Evolutionary conservation across 176 grass and related monocot species (phyloP), one percentile per base, ranked within the genome.

Genomic region (Metroxylon sagu): DNA sequence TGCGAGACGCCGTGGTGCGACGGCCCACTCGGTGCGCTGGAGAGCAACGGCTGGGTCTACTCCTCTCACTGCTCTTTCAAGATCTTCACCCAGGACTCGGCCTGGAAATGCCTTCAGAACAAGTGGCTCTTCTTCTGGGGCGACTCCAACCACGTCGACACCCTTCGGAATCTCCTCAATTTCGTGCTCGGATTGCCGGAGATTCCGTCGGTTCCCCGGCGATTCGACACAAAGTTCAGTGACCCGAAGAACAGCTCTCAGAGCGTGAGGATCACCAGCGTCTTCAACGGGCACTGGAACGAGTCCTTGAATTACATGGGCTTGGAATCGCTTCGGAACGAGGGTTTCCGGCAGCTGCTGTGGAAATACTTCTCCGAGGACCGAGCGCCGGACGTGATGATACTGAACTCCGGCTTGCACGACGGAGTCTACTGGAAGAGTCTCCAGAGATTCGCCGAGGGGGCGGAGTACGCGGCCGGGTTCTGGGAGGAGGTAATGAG

Each of bases 91-190:
- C 58, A 80, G 67, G 87, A 89, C 1, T 23, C 18, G 14, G 81
- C 93, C 7, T 98, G 93, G 93, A 74, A 54, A 68, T 98, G 87
- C 76, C 87, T 98, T 1, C 65, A 79, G 53, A 78, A 78, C 59
- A 92, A 83, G 66, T 98, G 93, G 93, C 72, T 98, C 61, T 92
- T 98, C 81, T 98, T 98, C 76, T 98, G 93, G 93, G 93, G 93
- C 26, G 93, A 98, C 52, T 98, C 93, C 59, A 98, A 98, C 81
- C 93, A 98, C 16, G 87, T 98, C 16, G 93, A 98, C 73, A 98
- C 93, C 56, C 85, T 98, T 60, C 69, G 87, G 2, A 98, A 98
- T 65, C 67, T 98, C 59, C 73, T 98, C 14, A 76, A 72, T 16
- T 80, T 98, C 30, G 72, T 98, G 17, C 87, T 98, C 49, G 84